A percentile compares a stretch with the other conserved stretches of the same genome.
phyloP scores from a whole-genome alignment of 257 asterid genomes.

The Salvia rosmarinus region DNA sequence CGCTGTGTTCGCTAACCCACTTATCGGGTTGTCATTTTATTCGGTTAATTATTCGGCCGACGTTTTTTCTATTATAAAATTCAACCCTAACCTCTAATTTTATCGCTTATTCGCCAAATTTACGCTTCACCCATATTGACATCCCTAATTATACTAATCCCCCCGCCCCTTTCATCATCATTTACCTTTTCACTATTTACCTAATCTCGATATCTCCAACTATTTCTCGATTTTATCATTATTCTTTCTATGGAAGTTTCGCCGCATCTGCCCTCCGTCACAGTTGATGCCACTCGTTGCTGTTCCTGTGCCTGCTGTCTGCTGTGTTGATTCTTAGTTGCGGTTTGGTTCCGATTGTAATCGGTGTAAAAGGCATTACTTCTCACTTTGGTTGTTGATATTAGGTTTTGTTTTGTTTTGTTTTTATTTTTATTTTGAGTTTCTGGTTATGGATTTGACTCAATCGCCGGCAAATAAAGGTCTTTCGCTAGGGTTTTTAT shows the following conservation, averaged over 20 bases:
- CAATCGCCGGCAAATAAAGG: constrained; percentile 52
- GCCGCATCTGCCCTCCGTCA: constrained; percentile 22
- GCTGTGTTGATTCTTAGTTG: constrained; percentile 19
- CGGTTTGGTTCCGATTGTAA: constrained; percentile 18
- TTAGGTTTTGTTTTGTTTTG: neutral
- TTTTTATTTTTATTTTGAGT: too few species aligned
- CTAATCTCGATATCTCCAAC: neutral
- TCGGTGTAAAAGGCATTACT: constrained; percentile 7
- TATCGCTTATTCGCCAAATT: too few species aligned
- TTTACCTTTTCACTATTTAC: neutral
- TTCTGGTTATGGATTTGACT: constrained; percentile 60
- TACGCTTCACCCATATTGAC: too few species aligned
- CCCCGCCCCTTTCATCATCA: constrained; percentile 14
- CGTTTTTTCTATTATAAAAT: too few species aligned
- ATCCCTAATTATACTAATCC: neutral
- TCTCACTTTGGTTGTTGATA: neutral
- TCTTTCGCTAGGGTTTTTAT: constrained; percentile 63
- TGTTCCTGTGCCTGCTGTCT: constrained; percentile 39
- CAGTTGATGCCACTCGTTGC: constrained; percentile 11
- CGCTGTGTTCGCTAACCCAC: too few species aligned
- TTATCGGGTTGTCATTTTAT: too few species aligned
- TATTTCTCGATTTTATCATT: neutral
- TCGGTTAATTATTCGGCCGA: too few species aligned
- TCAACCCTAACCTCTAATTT: too few species aligned
- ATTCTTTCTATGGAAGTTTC: constrained; percentile 40